These are phyloP conservation scores for Phytophthora chlamydospora DNA, from an alignment of 352 stramenopile species.

Conservation along the genomic window DNA sequence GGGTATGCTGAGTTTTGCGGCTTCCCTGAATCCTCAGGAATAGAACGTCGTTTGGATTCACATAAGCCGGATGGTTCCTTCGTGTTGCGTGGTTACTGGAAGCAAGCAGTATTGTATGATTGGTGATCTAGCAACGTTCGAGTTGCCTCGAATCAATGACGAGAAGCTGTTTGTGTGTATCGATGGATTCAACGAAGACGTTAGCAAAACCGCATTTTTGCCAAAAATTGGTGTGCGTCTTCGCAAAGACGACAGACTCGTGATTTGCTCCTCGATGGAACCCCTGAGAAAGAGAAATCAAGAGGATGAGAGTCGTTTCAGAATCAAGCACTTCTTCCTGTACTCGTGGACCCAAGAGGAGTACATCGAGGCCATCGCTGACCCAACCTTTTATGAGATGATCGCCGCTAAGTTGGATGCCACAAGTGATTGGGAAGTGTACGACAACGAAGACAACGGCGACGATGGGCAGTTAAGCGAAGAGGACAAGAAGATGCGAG, in stretches of 20 bases:
- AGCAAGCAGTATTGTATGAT: slow-evolving; percentile 1
- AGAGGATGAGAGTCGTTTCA: not conserved
- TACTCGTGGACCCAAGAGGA: not conserved
- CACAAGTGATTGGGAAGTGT: not conserved
- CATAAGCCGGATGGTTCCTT: not conserved
- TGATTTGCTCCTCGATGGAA: not conserved
- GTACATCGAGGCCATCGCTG: not conserved
- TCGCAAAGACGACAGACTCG: slow-evolving; percentile 6
- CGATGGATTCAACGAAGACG: not conserved
- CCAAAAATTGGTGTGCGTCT: not conserved
- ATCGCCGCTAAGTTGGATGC: not conserved
- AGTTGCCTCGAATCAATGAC: slow-evolving; percentile 2
- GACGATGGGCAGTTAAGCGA: not conserved
- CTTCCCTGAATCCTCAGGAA: slow-evolving; percentile 24
- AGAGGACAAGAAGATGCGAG: not conserved
- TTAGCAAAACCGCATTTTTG: not conserved
- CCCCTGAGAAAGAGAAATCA: not conserved
- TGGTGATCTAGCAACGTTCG: slow-evolving; percentile 1
- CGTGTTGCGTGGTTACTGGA: slow-evolving; percentile 2
- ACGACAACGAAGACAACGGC: not conserved
- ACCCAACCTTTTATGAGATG: not conserved
- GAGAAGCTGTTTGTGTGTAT: slow-evolving; percentile 1
- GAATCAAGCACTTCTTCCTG: not conserved
- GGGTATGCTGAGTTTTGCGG: slow-evolving; percentile 18
- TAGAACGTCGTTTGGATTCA: slow-evolving; percentile 36